These are phyloP conservation scores for Lomentospora prolificans DNA, from an alignment of 2,329 filamentous ascomycete genomes.

Conservation along the genomic window DNA sequence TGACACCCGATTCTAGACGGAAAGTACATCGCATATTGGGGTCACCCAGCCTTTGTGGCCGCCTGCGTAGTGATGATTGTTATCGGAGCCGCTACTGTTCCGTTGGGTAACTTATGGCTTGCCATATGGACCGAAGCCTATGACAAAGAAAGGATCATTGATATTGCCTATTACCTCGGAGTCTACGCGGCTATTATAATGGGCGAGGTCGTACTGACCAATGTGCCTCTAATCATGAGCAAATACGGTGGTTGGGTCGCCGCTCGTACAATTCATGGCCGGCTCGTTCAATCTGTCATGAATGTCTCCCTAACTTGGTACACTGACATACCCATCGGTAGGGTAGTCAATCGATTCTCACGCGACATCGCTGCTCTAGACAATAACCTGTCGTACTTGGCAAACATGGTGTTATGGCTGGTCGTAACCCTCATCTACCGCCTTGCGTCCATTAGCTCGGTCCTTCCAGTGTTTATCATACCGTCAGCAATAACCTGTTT, in stretches of 20 bases:
- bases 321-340: slow-evolving; percentile 40
- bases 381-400: slow-evolving; percentile 32
- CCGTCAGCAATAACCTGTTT: slow-evolving; percentile 35
- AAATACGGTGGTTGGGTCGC: slow-evolving; percentile 48
- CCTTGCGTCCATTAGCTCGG: slow-evolving; percentile 36
- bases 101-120: slow-evolving; percentile 29
- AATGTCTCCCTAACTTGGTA: slow-evolving; percentile 47
- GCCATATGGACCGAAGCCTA: slow-evolving; percentile 30
- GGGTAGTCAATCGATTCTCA: slow-evolving; percentile 45
- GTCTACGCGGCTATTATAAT: slow-evolving; percentile 39
- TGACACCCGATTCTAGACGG: not conserved
- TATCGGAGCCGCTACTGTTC: slow-evolving; percentile 5
- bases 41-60: slow-evolving; percentile 18
- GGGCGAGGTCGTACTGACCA: slow-evolving; percentile 31
- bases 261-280: slow-evolving; percentile 39
- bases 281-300: slow-evolving; percentile 42
- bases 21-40: slow-evolving; percentile 39
- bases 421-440: slow-evolving; percentile 33
- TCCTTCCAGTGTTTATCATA: slow-evolving; percentile 41
- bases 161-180: slow-evolving; percentile 41
- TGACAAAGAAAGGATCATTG: slow-evolving; percentile 26
- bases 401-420: slow-evolving; percentile 32
- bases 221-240: slow-evolving; percentile 34
- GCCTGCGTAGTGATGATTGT: slow-evolving; percentile 7
- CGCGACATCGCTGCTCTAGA: slow-evolving; percentile 49